A percentile compares a stretch with the other conserved stretches of the same genome.
These are phyloP conservation scores for Colletotrichum viniferum DNA, from an alignment of 2,329 filamentous ascomycete species.

Conservation along the genomic window DNA sequence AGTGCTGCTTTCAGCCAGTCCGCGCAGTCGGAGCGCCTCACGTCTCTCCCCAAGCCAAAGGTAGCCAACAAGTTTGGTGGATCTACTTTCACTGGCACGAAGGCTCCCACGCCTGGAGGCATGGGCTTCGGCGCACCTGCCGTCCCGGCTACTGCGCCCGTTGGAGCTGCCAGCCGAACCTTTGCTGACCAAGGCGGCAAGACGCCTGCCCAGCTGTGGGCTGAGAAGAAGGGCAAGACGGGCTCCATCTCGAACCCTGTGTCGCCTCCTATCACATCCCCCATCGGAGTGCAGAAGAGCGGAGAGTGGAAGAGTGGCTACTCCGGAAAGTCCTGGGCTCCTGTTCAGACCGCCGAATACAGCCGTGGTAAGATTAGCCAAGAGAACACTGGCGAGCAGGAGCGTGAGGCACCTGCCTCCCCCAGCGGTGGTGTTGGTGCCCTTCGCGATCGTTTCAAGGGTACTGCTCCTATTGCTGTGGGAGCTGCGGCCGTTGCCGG, in stretches of 20 bases:
- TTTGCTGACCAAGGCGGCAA: constrained; percentile 96
- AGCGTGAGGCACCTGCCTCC: constrained; percentile 54
- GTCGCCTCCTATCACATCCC: constrained; percentile 48
- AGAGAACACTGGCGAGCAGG: constrained; percentile 66
- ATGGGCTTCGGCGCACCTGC: constrained; percentile 68
- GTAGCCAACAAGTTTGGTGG: constrained; percentile 87
- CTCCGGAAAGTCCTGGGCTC: constrained; percentile 85
- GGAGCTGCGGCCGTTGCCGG: constrained; percentile 33
- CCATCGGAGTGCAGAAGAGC: constrained; percentile 71
- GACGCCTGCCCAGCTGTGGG: constrained; percentile 96
- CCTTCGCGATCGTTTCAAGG: constrained; percentile 83
- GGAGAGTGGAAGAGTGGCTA: constrained; percentile 95
- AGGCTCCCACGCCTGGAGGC: constrained; percentile 78
- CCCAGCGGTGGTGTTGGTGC: constrained; percentile 71
- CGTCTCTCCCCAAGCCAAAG: constrained; percentile 91
- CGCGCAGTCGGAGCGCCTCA: constrained; percentile 77
- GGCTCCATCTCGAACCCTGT: constrained; percentile 51
- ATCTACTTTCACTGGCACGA: constrained; percentile 82
- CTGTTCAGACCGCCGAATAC: constrained; percentile 77
- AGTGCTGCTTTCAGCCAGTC: constrained; percentile 71
- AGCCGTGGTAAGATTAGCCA: constrained; percentile 62
- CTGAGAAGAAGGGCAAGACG: constrained; percentile 91
- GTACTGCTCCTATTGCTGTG: constrained; percentile 71
- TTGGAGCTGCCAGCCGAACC: constrained; percentile 85
- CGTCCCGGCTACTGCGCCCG: constrained; percentile 59